A percentile compares a stretch with the other conserved stretches of the same genome.
These are phyloP conservation scores for Suillus lakei DNA, from an alignment of 768 basidiomycete genomes.

Conservation along the genomic window DNA sequence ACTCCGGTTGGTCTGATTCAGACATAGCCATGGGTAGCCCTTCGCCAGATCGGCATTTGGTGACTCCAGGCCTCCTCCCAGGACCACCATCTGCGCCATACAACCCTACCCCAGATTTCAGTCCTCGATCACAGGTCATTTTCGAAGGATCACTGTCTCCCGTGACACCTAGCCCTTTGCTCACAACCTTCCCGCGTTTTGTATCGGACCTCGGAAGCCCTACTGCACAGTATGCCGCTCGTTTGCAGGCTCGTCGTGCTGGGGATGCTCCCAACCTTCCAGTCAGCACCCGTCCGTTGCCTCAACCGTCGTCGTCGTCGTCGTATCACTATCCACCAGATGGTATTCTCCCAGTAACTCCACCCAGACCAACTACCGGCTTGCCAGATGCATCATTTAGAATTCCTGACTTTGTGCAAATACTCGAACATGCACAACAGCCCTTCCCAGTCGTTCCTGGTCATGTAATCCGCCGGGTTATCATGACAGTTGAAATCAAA, in stretches of 20 bases:
- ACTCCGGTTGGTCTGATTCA: not conserved
- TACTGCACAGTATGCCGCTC: not conserved
- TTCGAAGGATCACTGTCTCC: not conserved
- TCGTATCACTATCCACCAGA: not conserved
- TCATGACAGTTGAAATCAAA: conserved; percentile 8
- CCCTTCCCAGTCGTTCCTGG: not conserved
- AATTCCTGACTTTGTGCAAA: conserved; percentile 1
- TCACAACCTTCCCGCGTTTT: not conserved
- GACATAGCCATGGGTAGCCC: not conserved
- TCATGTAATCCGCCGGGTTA: not conserved
- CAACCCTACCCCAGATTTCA: not conserved
- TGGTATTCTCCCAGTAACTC: not conserved
- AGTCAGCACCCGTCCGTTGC: too few species aligned
- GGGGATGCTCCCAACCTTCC: not conserved
- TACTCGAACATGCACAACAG: not conserved
- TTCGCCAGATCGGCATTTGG: not conserved
- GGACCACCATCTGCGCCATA: too few species aligned
- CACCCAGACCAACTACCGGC: not conserved
- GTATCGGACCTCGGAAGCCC: not conserved
- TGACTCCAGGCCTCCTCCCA: not conserved
- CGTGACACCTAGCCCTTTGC: not conserved
- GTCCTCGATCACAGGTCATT: not conserved
- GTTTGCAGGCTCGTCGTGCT: not conserved
- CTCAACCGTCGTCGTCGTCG: not conserved
- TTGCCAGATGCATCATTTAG: not conserved